Evolutionary conservation across 352 stramenopile genomes (phyloP).

Genomic region (Phytophthora pinifolia): DNA sequence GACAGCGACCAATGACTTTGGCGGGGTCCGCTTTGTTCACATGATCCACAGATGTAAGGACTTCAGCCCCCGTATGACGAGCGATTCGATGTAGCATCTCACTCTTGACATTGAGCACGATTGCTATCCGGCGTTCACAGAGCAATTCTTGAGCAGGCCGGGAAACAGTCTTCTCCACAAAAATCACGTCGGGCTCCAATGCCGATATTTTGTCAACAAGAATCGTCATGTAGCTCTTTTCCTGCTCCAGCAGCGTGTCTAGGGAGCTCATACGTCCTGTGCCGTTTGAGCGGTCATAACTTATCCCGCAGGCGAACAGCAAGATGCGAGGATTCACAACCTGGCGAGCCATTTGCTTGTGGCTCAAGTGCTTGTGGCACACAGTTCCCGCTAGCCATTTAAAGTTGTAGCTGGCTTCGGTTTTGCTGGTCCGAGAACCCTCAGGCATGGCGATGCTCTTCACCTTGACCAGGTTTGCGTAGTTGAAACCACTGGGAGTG

Average conservation of each 20-base stretch:
- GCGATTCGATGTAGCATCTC: conserved; percentile 92
- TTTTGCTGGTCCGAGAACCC: conserved; percentile 69
- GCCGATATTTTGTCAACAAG: conserved; percentile 96
- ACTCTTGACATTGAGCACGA: conserved; percentile 95
- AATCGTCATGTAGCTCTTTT: conserved; percentile 97
- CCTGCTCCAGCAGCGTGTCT: conserved; percentile 95
- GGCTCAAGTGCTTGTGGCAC: conserved; percentile 95
- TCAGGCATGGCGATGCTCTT: conserved; percentile 74
- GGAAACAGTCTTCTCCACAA: conserved; percentile 91
- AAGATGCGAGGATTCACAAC: conserved; percentile 97
- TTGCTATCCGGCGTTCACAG: conserved; percentile 86
- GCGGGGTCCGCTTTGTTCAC: conserved; percentile 63
- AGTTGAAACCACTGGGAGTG: conserved; percentile 76
- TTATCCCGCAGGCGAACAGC: conserved; percentile 94
- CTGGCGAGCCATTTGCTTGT: conserved; percentile 95
- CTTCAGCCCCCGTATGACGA: conserved; percentile 90
- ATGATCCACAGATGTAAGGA: conserved; percentile 94
- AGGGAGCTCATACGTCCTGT: conserved; percentile 92
- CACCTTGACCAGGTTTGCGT: conserved; percentile 72
- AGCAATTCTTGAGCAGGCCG: conserved; percentile 93
- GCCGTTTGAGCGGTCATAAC: conserved; percentile 91
- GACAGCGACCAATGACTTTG: conserved; percentile 63
- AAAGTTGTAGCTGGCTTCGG: conserved; percentile 85
- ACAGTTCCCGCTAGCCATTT: conserved; percentile 95
- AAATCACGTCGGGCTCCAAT: conserved; percentile 94